A percentile compares a stretch with the other conserved stretches of the same genome.
Conservation (phyloP, 1,284 basidiomycete species). For the Malassezia sp. region DNA sequence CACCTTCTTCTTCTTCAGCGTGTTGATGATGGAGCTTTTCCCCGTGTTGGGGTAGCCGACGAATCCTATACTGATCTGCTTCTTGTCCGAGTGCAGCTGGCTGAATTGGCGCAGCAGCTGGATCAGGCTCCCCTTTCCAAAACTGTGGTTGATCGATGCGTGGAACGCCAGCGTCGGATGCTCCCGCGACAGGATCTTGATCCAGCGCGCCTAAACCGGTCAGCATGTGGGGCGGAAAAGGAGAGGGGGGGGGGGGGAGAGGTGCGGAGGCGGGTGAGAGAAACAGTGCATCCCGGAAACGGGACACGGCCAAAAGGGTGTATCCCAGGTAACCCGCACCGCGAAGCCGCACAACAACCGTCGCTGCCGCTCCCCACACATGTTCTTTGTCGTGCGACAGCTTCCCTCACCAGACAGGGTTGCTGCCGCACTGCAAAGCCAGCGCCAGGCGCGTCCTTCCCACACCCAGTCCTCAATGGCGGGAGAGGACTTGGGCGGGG, state of each 20-base stretch:
- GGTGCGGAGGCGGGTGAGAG: no score
- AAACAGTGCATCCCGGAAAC: no score
- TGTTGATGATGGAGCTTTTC: conserved; percentile 95
- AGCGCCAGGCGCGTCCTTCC: conserved; percentile 8
- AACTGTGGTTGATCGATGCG: conserved; percentile 96
- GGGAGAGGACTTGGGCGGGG: conserved; percentile 42
- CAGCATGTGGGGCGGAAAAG: conserved; percentile 32
- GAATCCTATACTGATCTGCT: conserved; percentile 96
- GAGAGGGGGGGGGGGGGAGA: conserved; percentile 12
- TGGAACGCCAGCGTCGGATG: conserved; percentile 97
- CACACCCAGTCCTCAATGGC: conserved; percentile 42
- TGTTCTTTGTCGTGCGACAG: no score
- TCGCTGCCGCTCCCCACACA: no score
- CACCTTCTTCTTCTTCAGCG: conserved; percentile 94
- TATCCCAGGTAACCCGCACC: no score
- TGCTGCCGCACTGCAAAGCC: conserved; percentile 1
- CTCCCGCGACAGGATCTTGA: conserved; percentile 83
- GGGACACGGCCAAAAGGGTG: no score
- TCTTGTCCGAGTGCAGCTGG: conserved; percentile 93
- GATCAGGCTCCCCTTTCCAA: conserved; percentile 94
- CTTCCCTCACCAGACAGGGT: neutral
- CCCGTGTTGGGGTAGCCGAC: conserved; percentile 98
- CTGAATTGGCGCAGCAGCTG: conserved; percentile 94
- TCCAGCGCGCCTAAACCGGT: conserved; percentile 70
- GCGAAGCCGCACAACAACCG: no score